phyloP scores from a whole-genome alignment of 495 filamentous ascomycete genomes.

The Aspergillus funiculosus region DNA sequence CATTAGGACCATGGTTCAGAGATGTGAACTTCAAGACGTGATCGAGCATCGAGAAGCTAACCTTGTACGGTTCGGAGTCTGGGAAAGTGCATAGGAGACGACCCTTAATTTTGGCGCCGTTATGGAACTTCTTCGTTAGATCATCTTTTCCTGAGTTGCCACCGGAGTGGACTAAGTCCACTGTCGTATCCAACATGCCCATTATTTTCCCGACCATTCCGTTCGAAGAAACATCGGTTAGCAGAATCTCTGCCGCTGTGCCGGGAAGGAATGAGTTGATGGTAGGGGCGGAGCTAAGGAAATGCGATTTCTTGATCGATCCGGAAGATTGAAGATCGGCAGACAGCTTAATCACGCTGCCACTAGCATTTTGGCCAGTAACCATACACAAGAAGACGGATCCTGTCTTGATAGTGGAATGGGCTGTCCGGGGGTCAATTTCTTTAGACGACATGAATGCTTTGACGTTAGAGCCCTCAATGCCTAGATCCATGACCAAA shows the following conservation, averaged over 20 bases:
- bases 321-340: slow-evolving; percentile 59
- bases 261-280: slow-evolving; percentile 88
- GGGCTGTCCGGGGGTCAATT: slow-evolving; percentile 52
- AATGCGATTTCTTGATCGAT: slow-evolving; percentile 65
- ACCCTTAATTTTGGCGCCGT: slow-evolving; percentile 78
- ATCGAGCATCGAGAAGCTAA: slow-evolving; percentile 79
- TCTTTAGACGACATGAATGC: slow-evolving; percentile 92
- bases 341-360: slow-evolving; percentile 82
- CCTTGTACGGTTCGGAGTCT: slow-evolving; percentile 65
- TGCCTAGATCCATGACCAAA: slow-evolving; percentile 83
- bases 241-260: slow-evolving; percentile 76
- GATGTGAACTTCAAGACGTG: slow-evolving; percentile 66
- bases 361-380: slow-evolving; percentile 65
- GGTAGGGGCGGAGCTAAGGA: slow-evolving; percentile 69
- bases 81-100: slow-evolving; percentile 84
- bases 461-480: slow-evolving; percentile 58
- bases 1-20: slow-evolving; percentile 38
- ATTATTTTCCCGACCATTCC: slow-evolving; percentile 82
- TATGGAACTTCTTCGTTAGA: slow-evolving; percentile 66
- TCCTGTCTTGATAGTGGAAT: slow-evolving; percentile 65
- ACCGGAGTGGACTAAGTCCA: slow-evolving; percentile 83
- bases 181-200: slow-evolving; percentile 82
- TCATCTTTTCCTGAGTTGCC: slow-evolving; percentile 56
- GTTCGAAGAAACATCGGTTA: slow-evolving; percentile 59
- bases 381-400: slow-evolving; percentile 78